Base-by-base conservation (phyloP, 75 land plant genomes). In the Pinus tabuliformis region DNA sequence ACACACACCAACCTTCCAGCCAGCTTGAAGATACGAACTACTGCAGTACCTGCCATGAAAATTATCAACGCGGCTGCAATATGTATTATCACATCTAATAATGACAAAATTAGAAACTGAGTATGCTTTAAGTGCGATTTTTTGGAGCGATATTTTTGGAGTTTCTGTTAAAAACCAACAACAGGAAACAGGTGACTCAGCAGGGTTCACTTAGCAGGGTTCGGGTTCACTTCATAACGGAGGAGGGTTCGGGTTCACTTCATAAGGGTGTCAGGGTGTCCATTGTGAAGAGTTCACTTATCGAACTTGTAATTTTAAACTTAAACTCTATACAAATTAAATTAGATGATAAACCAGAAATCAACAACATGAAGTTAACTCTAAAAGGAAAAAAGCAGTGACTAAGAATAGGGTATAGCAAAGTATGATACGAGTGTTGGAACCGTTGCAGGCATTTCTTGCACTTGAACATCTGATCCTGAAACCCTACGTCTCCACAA, bases 401-500 rank as follows among this genome's bases (percentile, higher is more conserved):
- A 59, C 4, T 0, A 59, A 59, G 61, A 16, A 15, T 4, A 59
- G 21, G 15, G 1, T 18, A 59, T 17, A n/a, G 3, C 61, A 18
- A n/a, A n/a, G 15, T 4, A n/a, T 6, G 76, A 49, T 85, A 85
- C 86, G 78, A 70, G 75, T 85, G 86, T 30, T 85, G 86, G 62
- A 62, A 78, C 0, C 86, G 80, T 28, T 26, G 17, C 36, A 28
- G 71, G 75, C 86, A 85, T 62, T 75, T 81, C 76, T 36, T 49
- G 80, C 86, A 85, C 13, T 57, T 79, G 77, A 85, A 78, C 78
- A 85, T 83, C 83, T 81, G 81, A 72, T 81, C 86, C 6, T 80
- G 62, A 62, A 85, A 81, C 14, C 86, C 86, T 9, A 81, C 78
- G 60, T 85, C 86, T 49, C 86, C 86, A 63, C 86, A 85, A 78